Percentiles rank a stretch among this genome's conserved stretches.
Evolutionary conservation across 352 stramenopile species (phyloP).

Genomic region (Globisporangium emineosum): DNA sequence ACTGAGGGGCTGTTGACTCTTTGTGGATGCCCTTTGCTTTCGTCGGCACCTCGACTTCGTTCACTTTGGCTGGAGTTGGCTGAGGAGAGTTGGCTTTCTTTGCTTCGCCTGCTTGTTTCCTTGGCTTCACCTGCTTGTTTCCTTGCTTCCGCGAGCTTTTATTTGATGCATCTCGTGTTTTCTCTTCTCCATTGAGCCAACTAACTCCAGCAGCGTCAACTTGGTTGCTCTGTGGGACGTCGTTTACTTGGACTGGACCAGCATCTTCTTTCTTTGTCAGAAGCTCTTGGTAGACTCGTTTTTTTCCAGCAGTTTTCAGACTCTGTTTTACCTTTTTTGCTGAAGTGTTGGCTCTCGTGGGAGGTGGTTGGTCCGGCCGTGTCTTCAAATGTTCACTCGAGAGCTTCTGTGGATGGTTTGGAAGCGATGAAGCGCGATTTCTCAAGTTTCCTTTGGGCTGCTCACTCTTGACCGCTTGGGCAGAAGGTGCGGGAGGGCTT

Average conservation of each 20-base stretch:
- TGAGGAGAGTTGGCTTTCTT: not conserved
- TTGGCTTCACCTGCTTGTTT: not conserved
- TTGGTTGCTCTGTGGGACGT: not conserved
- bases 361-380: not conserved
- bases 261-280: not conserved
- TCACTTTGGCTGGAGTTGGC: not conserved
- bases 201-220: not conserved
- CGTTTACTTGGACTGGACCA: not conserved
- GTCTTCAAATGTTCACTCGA: not conserved
- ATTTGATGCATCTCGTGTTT: too few relatives aligned
- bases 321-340: not conserved
- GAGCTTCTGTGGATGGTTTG: not conserved
- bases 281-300: not conserved
- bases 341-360: not conserved
- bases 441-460: not conserved
- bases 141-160: not conserved
- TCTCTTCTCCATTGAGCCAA: not conserved
- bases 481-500: not conserved
- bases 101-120: not conserved
- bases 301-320: not conserved
- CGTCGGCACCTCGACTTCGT: not conserved
- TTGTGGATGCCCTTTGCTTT: not conserved
- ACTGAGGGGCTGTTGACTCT: not conserved
- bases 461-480: not conserved
- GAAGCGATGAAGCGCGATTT: not conserved